A percentile compares a stretch with the other conserved stretches of the same genome.
Conservation (phyloP, 2,329 filamentous ascomycete species). For the Sclerotinia borealis region DNA sequence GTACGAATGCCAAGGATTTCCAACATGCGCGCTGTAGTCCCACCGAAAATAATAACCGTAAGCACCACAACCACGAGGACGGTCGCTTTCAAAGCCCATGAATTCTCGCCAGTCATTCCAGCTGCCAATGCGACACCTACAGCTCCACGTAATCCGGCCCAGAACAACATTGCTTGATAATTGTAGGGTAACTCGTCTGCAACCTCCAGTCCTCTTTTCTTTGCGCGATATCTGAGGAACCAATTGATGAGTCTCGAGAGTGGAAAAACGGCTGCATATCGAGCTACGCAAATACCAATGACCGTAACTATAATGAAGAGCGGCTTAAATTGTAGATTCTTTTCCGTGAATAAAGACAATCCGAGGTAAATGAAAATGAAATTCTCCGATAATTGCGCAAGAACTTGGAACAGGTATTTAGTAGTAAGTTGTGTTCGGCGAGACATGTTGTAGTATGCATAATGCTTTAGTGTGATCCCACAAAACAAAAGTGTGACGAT, state of each 20-base stretch:
- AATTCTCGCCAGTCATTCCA: constrained; percentile 75
- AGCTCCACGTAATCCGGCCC: constrained; percentile 91
- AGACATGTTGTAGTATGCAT: constrained; percentile 99
- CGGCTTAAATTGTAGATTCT: constrained; percentile 82
- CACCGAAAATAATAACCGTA: constrained; percentile 97
- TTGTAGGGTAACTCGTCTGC: constrained; percentile 87
- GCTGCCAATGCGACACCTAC: constrained; percentile 93
- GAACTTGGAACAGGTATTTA: constrained; percentile 93
- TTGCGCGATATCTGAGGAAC: constrained; percentile 81
- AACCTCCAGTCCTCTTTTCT: constrained; percentile 66
- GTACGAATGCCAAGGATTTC: constrained; percentile 96
- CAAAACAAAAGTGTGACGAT: constrained; percentile 97
- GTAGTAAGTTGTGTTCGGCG: constrained; percentile 93
- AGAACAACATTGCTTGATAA: constrained; percentile 99
- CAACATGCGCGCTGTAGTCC: constrained; percentile 94
- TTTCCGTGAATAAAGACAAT: constrained; percentile 88
- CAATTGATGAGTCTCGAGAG: constrained; percentile 86
- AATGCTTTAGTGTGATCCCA: constrained; percentile 96
- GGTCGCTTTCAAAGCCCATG: constrained; percentile 78
- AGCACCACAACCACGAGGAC: constrained; percentile 96
- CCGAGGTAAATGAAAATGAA: constrained; percentile 99
- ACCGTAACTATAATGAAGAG: constrained; percentile 92
- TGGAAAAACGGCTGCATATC: constrained; percentile 93
- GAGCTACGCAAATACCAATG: constrained; percentile 81
- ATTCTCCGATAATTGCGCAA: constrained; percentile 93